Base-by-base conservation (phyloP, 2,329 filamentous ascomycete species). In the Cercospora zeae-maydis region DNA sequence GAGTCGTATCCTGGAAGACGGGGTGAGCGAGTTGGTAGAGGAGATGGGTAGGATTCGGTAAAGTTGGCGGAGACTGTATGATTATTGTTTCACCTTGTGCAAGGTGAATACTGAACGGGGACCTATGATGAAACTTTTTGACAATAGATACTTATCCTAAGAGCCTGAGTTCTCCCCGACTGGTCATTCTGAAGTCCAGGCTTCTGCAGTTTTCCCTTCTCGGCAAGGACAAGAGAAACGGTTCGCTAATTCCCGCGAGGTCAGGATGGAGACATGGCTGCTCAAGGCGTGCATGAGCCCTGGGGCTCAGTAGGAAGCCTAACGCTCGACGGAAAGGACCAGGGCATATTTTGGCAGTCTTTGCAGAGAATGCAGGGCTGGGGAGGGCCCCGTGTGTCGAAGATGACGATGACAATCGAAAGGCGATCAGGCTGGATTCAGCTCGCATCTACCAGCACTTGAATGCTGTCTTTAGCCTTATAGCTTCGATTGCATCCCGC, bases 1-100 rank as follows among this genome's bases (percentile, higher is more conserved):
- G 4, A 96, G 92, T 77, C 87, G 90, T 74, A 96, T 97, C 66
- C 81, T 96, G 33, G 92, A 96, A 74, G 86, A 86, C 19, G 78
- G 92, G 60, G 88, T 96, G 74, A 91, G 91, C 3, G 89, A 95
- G 69, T 88, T 92, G 69, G 87, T 88, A 73, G 88, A 90, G 67
- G 85, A 82, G 55, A 16, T 61, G n/a, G 58, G 49, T 11, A 24
- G 34, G 30, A 55, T 55, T 9, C 9, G 58, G 34, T 61, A 36
- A 61, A 37, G 33, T 21, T 21, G 39, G 39, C 11, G 39, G 37
- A 19, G 19, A n/a, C n/a, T 19, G 16, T 13, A 5, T 45, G 19
- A 45, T 24, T 45, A 45, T 45, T 45, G 19, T 45, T 45, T 45
- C 16, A 21, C 2, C 5, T 2, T 14, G 2, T 13, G 39, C 10